Base-by-base conservation (phyloP, 2,329 filamentous ascomycete species). In the Aspergillus sp. region DNA sequence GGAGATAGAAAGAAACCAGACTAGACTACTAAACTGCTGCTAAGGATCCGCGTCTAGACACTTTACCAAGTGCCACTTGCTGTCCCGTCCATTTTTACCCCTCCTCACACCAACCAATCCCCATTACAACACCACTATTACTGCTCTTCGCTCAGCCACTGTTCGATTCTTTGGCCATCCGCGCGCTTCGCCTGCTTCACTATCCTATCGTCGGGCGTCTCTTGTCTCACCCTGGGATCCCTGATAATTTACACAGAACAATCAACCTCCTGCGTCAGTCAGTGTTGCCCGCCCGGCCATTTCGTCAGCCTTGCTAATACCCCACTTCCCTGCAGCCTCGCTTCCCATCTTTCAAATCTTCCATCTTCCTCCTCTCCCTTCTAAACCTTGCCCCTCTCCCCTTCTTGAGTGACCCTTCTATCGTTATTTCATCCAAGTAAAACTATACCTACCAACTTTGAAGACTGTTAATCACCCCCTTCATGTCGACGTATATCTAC, bases 401-500 rank as follows among this genome's bases (percentile, higher is more conserved):
- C 13, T 57, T 17, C 54, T 17, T 39, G 8, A 21, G 42, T 32
- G 48, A 51, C 50, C 50, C 36, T 54, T 55, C 57, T 27, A 8
- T 48, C 17, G 41, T 21, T 23, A 13, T 21, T 8, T 11, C 17
- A 23, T 13, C 17, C 17, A 19, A 44, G 30, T 32, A 10, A 44
- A 17, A 19, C 11, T 19, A 21, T 21, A 8, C 41, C 4, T 17
- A 23, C 50, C n/a, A 42, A 23, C 44, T 38, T 48, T 36, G 32
- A 57, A 39, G 49, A 21, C 23, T 32, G 32, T 44, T 4, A 49
- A 32, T 57, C 52, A 47, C 38, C 44, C 59, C 56, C 66, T 59
- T 62, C 61, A 66, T 64, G 62, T 68, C 75, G 57, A 75, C 75
- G 57, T 75, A 76, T 65, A 63, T 69, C 21, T 75, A 77, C 67